phyloP scores from a whole-genome alignment of 2,329 filamentous ascomycete species.

The Blumeria hordei region DNA sequence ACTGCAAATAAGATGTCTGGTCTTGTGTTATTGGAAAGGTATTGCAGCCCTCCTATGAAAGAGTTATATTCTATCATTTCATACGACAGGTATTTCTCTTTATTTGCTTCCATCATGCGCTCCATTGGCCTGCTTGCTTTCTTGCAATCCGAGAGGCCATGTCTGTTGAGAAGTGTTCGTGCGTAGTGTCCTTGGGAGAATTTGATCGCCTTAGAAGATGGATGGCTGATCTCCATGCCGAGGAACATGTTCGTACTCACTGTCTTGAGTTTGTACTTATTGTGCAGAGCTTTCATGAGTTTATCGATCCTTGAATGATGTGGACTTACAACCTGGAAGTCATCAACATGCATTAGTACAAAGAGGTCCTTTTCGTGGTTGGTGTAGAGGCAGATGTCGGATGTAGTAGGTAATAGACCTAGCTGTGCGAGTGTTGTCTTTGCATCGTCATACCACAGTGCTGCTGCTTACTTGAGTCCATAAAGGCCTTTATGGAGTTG shows the following conservation, averaged over 20 bases:
- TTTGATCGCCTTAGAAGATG: neutral
- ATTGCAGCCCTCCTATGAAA: neutral
- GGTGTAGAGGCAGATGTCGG: neutral
- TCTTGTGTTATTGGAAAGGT: neutral
- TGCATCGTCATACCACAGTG: neutral
- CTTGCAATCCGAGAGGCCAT: neutral
- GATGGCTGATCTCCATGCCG: neutral
- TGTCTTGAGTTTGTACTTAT: neutral
- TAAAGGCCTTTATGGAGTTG: neutral
- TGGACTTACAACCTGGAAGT: neutral
- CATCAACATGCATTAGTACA: neutral
- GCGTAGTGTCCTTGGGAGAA: neutral
- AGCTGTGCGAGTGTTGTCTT: neutral
- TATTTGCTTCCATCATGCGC: neutral
- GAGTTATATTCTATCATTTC: neutral
- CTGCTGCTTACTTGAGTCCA: neutral
- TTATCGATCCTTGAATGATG: neutral
- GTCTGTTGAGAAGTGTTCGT: neutral
- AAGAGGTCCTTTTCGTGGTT: neutral
- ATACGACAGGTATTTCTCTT: neutral
- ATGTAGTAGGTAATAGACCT: neutral
- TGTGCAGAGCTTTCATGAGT: neutral
- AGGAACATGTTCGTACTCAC: neutral
- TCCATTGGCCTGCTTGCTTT: neutral
- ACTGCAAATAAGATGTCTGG: neutral